Evolutionary conservation across 192 early-diverging fungal genomes (phyloP).

Genomic region (Coemansia sp.): DNA sequence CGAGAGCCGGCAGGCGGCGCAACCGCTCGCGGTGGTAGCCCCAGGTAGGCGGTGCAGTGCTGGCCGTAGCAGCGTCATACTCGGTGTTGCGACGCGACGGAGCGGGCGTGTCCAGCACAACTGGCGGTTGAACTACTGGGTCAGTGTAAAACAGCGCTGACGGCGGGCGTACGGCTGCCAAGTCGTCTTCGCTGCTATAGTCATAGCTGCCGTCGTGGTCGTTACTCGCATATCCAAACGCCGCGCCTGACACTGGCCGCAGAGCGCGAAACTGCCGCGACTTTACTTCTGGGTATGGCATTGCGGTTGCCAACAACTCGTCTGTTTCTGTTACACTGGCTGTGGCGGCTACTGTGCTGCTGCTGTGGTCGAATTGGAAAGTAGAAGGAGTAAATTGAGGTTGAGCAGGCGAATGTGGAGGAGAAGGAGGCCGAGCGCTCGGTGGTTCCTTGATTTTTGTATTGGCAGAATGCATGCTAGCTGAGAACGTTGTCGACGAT

Average conservation of each 20-base stretch:
- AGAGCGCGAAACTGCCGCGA: background rate
- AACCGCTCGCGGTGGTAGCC: background rate
- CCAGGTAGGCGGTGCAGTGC: background rate
- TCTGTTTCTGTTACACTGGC: conserved; percentile 2
- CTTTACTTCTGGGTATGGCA: background rate
- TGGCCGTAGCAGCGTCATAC: background rate
- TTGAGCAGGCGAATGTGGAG: background rate
- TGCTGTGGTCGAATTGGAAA: background rate
- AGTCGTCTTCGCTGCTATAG: conserved; percentile 13
- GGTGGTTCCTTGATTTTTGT: background rate
- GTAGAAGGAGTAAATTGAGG: background rate
- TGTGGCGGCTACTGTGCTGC: conserved; percentile 4
- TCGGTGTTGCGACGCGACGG: conserved; percentile 40
- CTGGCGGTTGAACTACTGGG: background rate
- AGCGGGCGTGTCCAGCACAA: conserved; percentile 33
- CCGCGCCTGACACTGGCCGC: conserved; percentile 7
- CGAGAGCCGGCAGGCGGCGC: conserved; percentile 9
- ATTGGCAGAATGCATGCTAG: background rate
- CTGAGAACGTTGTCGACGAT: background rate
- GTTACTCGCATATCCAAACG: conserved; percentile 1
- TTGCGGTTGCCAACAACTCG: background rate
- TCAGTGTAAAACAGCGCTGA: conserved; percentile 26
- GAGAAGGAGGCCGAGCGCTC: conserved; percentile 2
- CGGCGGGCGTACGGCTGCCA: conserved; percentile 34
- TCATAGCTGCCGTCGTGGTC: background rate